Evolutionary conservation across 768 basidiomycete genomes (phyloP), one percentile per base, ranked within the genome.

Genomic region (Suillus hirtellus): DNA sequence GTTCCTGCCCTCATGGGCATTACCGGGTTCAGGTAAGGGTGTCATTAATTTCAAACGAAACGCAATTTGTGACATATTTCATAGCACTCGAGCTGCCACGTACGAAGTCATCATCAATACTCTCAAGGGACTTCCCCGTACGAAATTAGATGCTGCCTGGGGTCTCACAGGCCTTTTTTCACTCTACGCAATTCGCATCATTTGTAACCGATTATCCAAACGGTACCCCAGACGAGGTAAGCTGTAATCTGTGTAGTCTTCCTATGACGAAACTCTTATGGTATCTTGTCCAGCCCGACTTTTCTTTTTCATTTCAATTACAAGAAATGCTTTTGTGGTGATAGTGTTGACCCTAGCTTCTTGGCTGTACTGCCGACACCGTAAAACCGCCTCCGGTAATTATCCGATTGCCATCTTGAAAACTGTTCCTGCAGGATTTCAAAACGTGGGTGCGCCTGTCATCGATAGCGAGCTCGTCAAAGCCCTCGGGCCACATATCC

Each of bases 91-190:
- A 56, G 95, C 86, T 14, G 81, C 90, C 3, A 89, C 94, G 0
- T 99, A 89, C 78, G 68, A 81, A 60, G 96, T 98, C 68, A 89
- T 98, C 72, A 98, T 98, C 78, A 90, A 98, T 75, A 92, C 92
- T 2, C 79, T 99, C 66, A 96, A 94, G 75, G 87, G 92, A 60
- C 80, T 97, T 55, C 89, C 87, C 2, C 65, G 79, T 34, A 86
- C 90, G 0, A 82, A 74, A 40, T 81, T 90, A 56, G 95, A 99
- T 73, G 96, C 97, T 0, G 95, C 95, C 0, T 96, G 91, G 77
- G 97, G 97, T 59, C 76, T 97, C 6, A 78, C 88, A 24, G 92
- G 89, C 8, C 84, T 98, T 17, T 75, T 86, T 60, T 70, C 78
- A 21, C 82, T 96, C 27, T 95, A 95, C 70, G 67, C 75, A 24